Base-by-base conservation (phyloP, 176 grass and related monocot genomes). In the Phoenix roebelenii region DNA sequence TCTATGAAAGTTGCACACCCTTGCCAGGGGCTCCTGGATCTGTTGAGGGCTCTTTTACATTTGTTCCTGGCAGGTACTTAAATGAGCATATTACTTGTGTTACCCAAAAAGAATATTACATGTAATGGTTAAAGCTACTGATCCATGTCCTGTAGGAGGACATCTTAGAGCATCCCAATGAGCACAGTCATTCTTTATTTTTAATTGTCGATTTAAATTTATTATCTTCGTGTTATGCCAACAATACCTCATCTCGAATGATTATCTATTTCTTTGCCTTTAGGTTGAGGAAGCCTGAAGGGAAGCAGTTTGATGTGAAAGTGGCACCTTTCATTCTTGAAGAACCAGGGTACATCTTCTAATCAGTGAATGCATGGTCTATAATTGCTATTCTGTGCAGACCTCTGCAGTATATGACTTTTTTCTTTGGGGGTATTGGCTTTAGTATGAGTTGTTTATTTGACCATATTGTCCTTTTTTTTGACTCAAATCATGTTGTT, bases 51-150 rank as follows among this genome's bases (percentile, higher is more conserved):
- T 92, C 87, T 25, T 81, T 98, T 56, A 74, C 81, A 26, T 92
- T 98, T 80, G 81, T 98, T 72, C 87, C 84, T 71, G 87, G 93
- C 55, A 98, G 74, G 93, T 98, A 92, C 35, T 44, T 12, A 44
- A 44, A 44, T 44, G 12, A 44, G 35, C 35, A 14, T 12, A 14
- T 44, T 12, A 44, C 35, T 12, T 44, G 35, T 44, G 7, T 44
- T 44, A 44, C 2, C 35, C 12, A 44, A 44, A 44, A 44, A 44
- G 5, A 14, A 44, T 44, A 44, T 30, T 3, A 44, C 35, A 44
- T 44, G 28, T 30, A 30, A 30, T 6, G 28, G 28, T 30, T 30
- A 44, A 10, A 44, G 35, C 9, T 44, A 44, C 35, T 2, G 35
- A 44, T 14, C 35, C 35, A 44, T 44, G 35, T 44, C 35, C 7